Percentiles rank a stretch among this genome's conserved stretches.
Evolutionary conservation across 345 rosid species (phyloP).

Genomic region (Isatis tinctoria): DNA sequence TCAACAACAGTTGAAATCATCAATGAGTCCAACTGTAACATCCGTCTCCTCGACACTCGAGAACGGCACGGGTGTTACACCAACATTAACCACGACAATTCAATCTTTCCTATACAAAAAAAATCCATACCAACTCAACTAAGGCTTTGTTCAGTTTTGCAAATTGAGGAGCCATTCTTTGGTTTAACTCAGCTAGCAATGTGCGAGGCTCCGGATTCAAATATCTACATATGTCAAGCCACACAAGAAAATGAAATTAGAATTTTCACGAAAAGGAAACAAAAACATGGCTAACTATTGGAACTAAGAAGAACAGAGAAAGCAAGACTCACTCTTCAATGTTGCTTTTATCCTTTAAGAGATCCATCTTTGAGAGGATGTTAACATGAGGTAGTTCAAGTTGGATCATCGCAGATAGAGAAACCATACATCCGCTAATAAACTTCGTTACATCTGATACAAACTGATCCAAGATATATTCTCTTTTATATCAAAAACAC

Average conservation of each 20-base stretch:
- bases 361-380: conserved; percentile 83
- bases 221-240: conserved; percentile 37
- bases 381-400: conserved; percentile 81
- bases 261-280: background rate
- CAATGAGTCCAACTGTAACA: too few relatives aligned
- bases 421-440: conserved; percentile 93
- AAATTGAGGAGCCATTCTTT: conserved; percentile 70
- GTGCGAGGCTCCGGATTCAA: conserved; percentile 58
- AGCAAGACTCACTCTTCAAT: conserved; percentile 50
- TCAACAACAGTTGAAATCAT: background rate
- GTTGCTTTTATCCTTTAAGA: conserved; percentile 54
- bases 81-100: background rate
- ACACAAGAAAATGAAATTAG: background rate
- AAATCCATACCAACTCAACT: conserved; percentile 53
- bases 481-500: background rate
- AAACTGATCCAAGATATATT: conserved; percentile 47
- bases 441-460: conserved; percentile 85
- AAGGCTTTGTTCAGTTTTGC: conserved; percentile 71
- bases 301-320: background rate
- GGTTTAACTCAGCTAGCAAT: conserved; percentile 60
- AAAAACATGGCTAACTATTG: background rate
- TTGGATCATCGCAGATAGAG: conserved; percentile 87
- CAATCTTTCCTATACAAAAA: background rate
- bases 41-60: too few relatives aligned
- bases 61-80: too few relatives aligned